Percentiles rank a stretch among this genome's conserved stretches.
These are phyloP conservation scores for Candida takata DNA, from an alignment of 805 yeast species.

Conservation along the genomic window DNA sequence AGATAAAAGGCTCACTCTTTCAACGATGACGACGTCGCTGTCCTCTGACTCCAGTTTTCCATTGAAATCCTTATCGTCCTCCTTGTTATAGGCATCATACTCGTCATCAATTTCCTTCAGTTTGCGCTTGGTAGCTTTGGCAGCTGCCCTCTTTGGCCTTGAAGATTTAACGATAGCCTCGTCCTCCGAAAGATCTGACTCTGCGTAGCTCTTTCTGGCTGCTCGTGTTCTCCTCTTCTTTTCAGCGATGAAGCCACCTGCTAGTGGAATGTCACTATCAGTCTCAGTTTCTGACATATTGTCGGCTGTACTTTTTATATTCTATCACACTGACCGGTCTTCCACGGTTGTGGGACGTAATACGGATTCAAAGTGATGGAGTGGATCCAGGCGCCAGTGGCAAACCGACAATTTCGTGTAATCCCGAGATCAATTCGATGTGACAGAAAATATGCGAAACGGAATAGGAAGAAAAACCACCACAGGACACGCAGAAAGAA, in stretches of 20 bases:
- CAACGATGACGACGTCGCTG: slow-evolving; percentile 19
- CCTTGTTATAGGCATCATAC: slow-evolving; percentile 28
- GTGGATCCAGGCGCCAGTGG: too few relatives aligned
- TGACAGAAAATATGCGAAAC: too few relatives aligned
- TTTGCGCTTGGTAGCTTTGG: slow-evolving; percentile 23
- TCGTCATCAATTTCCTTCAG: slow-evolving; percentile 25
- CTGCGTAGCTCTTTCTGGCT: slow-evolving; percentile 7
- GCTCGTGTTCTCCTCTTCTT: slow-evolving; percentile 2
- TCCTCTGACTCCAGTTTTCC: slow-evolving; percentile 23
- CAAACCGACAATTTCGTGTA: too few relatives aligned
- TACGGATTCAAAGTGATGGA: too few relatives aligned
- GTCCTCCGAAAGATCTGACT: slow-evolving; percentile 6
- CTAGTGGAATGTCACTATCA: slow-evolving; percentile 20
- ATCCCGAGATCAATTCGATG: too few relatives aligned
- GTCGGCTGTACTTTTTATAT: neutral
- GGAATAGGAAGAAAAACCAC: too few relatives aligned
- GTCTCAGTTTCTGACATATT: slow-evolving; percentile 11
- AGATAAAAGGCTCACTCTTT: slow-evolving; percentile 14
- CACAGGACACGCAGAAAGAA: too few relatives aligned
- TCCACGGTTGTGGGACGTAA: too few relatives aligned
- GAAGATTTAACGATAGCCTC: slow-evolving; percentile 1
- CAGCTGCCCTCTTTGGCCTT: slow-evolving; percentile 17
- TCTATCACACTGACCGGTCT: neutral
- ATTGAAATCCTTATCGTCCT: slow-evolving; percentile 24
- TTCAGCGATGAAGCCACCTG: slow-evolving; percentile 21